Percentiles rank a stretch among this genome's conserved stretches.
Evolutionary conservation across 2,329 filamentous ascomycete species (phyloP).

Genomic region (Escovopsis sp.): DNA sequence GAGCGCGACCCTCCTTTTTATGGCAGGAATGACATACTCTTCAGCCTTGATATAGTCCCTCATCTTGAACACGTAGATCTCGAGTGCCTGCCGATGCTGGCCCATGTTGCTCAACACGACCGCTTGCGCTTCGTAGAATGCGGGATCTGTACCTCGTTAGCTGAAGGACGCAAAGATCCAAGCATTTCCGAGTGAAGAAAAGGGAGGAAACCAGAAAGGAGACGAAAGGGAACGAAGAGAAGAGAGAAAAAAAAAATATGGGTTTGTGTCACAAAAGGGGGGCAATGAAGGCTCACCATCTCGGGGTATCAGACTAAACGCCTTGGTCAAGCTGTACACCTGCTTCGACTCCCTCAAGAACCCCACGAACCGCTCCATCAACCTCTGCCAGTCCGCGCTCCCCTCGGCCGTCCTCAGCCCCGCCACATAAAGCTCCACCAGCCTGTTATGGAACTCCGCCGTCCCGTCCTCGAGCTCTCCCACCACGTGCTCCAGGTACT

Average conservation of each 20-base stretch:
- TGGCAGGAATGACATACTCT: constrained; percentile 43
- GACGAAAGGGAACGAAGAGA: no score
- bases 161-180: background rate
- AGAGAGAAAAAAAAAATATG: no score
- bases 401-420: constrained; percentile 31
- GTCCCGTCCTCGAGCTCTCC: constrained; percentile 71
- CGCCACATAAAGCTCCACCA: constrained; percentile 56
- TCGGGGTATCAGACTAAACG: constrained; percentile 61
- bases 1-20: no score
- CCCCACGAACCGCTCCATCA: constrained; percentile 51
- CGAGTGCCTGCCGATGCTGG: constrained; percentile 85
- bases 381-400: constrained; percentile 35
- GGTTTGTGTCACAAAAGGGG: no score
- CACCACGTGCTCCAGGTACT: constrained; percentile 84
- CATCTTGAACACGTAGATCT: constrained; percentile 94
- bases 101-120: constrained; percentile 91
- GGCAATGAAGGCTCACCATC: constrained; percentile 52
- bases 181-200: constrained; percentile 2
- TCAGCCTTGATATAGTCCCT: constrained; percentile 79
- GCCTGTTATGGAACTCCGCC: constrained; percentile 71
- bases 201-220: no score
- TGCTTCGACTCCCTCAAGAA: constrained; percentile 65
- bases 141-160: constrained; percentile 41
- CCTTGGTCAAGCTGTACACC: constrained; percentile 61
- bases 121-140: constrained; percentile 79